These are phyloP conservation scores for Beta macrorhiza DNA, from an alignment of 179 eudicot genomes.

Conservation along the genomic window DNA sequence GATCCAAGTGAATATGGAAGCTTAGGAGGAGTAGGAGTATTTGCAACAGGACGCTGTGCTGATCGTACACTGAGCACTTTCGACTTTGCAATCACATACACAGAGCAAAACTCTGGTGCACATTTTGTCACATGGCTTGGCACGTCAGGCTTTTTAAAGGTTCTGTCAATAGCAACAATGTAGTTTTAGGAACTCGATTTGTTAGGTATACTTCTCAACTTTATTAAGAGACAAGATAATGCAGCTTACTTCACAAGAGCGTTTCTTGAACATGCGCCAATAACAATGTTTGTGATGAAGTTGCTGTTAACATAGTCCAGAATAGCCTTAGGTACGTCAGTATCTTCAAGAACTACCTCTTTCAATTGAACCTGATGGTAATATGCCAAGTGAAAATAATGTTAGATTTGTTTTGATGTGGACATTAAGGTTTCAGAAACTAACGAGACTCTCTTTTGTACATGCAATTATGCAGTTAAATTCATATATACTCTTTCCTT, in stretches of 20 bases:
- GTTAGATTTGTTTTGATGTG: background rate
- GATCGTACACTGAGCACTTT: conserved; percentile 41
- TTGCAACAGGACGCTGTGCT: conserved; percentile 43
- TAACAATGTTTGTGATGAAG: conserved; percentile 37
- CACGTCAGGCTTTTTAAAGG: conserved; percentile 45
- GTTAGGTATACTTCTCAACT: conserved; percentile 7
- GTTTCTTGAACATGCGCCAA: conserved; percentile 44
- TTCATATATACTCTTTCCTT: background rate
- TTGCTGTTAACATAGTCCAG: conserved; percentile 33
- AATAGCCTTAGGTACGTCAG: conserved; percentile 37
- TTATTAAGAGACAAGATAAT: conserved; percentile 7
- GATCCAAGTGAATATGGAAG: conserved; percentile 21
- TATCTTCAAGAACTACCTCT: conserved; percentile 45
- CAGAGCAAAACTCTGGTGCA: conserved; percentile 52
- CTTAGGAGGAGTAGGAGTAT: conserved; percentile 42
- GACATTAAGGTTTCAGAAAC: background rate
- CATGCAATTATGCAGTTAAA: background rate
- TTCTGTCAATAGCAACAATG: conserved; percentile 27
- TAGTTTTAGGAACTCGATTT: conserved; percentile 13
- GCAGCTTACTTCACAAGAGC: conserved; percentile 33
- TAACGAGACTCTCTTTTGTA: background rate
- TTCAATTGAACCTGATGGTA: conserved; percentile 35
- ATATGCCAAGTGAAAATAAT: conserved; percentile 2
- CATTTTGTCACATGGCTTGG: conserved; percentile 33
- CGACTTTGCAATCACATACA: conserved; percentile 44